phyloP scores from a whole-genome alignment of 208 protist species.

The Trypanosoma vivax region DNA sequence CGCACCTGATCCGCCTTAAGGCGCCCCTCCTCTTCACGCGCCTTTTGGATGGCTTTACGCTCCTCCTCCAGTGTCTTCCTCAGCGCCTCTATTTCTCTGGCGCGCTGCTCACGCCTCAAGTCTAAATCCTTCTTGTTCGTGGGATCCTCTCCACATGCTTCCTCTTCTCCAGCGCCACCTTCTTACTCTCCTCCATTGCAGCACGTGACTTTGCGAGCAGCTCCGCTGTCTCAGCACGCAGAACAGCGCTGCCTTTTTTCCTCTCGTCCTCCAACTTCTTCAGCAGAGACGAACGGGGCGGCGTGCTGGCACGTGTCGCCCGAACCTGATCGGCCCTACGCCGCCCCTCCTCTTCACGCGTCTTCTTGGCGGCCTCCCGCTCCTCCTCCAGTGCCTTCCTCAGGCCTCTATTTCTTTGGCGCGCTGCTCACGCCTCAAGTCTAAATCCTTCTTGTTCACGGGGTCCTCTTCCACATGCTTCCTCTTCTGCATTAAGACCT shows the following conservation, averaged over 20 bases:
- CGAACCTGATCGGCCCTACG: not conserved
- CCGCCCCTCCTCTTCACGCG: constrained; percentile 36
- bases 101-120: constrained; percentile 28
- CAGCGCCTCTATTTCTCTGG: constrained; percentile 33
- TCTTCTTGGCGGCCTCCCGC: constrained; percentile 29
- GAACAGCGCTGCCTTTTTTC: not conserved
- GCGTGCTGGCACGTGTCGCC: not conserved
- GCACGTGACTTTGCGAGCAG: not conserved
- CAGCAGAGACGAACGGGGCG: not conserved
- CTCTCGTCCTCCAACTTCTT: constrained; percentile 13
- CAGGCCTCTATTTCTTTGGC: constrained; percentile 36
- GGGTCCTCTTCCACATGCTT: constrained; percentile 4
- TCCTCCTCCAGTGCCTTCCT: constrained; percentile 43
- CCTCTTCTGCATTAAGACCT: not conserved
- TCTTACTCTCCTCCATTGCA: not conserved
- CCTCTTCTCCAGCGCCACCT: not conserved
- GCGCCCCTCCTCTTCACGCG: constrained; percentile 37
- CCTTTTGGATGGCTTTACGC: constrained; percentile 29
- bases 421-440: constrained; percentile 28
- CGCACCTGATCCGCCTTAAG: constrained; percentile 1
- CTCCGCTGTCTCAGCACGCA: constrained; percentile 8
- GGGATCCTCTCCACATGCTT: constrained; percentile 2
- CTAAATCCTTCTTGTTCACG: constrained; percentile 15
- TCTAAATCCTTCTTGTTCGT: constrained; percentile 16
- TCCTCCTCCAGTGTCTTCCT: constrained; percentile 43